These are phyloP conservation scores for Sclerospora graminicola DNA, from an alignment of 352 stramenopile genomes.

Conservation along the genomic window DNA sequence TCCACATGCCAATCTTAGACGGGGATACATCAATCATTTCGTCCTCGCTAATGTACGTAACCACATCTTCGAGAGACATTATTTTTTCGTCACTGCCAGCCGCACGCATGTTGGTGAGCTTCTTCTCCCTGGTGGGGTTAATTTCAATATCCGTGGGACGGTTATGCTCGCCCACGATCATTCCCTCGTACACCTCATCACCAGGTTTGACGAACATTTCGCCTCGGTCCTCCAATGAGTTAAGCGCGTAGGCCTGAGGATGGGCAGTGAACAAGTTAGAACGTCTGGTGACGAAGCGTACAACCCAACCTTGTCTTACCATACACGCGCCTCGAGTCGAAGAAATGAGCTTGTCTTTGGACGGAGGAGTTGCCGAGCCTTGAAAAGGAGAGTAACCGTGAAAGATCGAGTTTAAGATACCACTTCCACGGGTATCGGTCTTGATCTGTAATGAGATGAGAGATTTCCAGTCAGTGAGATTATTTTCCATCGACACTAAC, in stretches of 20 bases:
- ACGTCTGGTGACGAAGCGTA: background rate
- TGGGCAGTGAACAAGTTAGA: background rate
- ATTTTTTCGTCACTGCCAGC: constrained; percentile 94
- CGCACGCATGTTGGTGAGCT: constrained; percentile 94
- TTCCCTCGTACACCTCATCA: constrained; percentile 94
- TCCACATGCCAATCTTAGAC: constrained; percentile 87
- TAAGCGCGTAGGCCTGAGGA: constrained; percentile 85
- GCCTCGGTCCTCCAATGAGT: constrained; percentile 87
- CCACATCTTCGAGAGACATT: constrained; percentile 95
- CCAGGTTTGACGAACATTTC: constrained; percentile 94
- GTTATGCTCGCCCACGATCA: constrained; percentile 97
- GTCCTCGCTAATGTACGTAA: constrained; percentile 96
- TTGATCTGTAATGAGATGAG: constrained; percentile 72
- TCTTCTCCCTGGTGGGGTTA: constrained; percentile 97
- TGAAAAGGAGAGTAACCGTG: constrained; percentile 89
- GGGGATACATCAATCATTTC: constrained; percentile 99
- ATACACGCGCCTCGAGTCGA: constrained; percentile 61
- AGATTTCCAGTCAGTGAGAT: constrained; percentile 1
- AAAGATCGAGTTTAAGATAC: constrained; percentile 96
- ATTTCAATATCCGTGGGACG: constrained; percentile 94
- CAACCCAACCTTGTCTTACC: constrained; percentile 13
- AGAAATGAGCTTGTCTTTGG: constrained; percentile 80
- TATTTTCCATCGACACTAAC: background rate
- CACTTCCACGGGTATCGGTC: constrained; percentile 91
- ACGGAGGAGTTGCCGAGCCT: constrained; percentile 53